These are phyloP conservation scores for Mucor racemosus DNA, from an alignment of 371 early-diverging fungal species.

Conservation along the genomic window DNA sequence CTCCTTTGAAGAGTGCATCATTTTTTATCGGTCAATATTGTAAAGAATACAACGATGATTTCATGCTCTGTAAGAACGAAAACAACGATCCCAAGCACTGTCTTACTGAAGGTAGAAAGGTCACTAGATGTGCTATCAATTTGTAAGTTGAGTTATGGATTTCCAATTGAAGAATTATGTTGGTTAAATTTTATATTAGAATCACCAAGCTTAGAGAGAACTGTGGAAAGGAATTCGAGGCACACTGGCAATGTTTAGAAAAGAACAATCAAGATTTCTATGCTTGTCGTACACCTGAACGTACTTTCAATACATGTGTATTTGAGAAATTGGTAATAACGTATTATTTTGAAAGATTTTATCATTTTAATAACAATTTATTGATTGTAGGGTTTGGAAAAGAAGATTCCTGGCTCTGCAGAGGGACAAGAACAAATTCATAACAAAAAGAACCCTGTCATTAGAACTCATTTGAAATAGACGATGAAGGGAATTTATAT, in stretches of 20 bases:
- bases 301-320: constrained; percentile 86
- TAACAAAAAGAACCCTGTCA: constrained; percentile 74
- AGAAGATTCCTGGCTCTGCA: constrained; percentile 80
- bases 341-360: no score
- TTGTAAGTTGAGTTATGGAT: constrained; percentile 57
- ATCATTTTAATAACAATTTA: no score
- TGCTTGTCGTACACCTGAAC: constrained; percentile 84
- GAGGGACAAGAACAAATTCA: constrained; percentile 72
- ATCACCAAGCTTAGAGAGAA: constrained; percentile 87
- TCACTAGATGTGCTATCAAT: constrained; percentile 93
- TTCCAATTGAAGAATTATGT: not conserved
- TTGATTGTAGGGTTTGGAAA: constrained; percentile 71
- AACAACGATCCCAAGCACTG: constrained; percentile 90
- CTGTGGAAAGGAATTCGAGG: constrained; percentile 87
- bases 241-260: constrained; percentile 95
- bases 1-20: constrained; percentile 91
- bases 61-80: constrained; percentile 95
- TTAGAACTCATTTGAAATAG: constrained; percentile 54
- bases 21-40: constrained; percentile 90
- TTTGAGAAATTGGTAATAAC: constrained; percentile 83
- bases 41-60: constrained; percentile 94
- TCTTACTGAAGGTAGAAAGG: constrained; percentile 92
- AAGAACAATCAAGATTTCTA: constrained; percentile 86
- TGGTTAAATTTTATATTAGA: constrained; percentile 39
- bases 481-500: constrained; percentile 4